Evolutionary conservation across 179 eudicot genomes (phyloP).

Genomic region (Sideroxylon spinosum): DNA sequence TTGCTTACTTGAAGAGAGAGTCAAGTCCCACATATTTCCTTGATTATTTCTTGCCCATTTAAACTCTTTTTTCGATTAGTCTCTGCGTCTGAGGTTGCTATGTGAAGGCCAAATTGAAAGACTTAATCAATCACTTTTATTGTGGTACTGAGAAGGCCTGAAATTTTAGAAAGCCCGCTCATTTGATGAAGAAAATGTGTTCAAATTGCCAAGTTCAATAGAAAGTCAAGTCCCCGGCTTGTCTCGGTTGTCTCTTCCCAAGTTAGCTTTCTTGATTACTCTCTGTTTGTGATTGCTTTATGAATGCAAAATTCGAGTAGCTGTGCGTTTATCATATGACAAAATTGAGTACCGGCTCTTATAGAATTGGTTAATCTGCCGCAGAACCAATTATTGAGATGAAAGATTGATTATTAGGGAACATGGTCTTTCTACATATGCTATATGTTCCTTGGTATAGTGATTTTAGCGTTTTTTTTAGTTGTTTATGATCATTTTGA

Average conservation of each 20-base stretch:
- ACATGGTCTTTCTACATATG: neutral
- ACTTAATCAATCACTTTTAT: neutral
- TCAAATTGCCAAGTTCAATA: neutral
- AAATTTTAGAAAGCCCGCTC: neutral
- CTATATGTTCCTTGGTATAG: neutral
- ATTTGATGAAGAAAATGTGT: neutral
- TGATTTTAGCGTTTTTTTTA: slow-evolving; percentile 1
- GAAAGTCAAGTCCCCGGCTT: neutral
- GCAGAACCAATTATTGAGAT: neutral
- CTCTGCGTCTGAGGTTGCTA: too few species aligned
- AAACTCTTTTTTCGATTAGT: too few species aligned
- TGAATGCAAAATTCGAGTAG: slow-evolving; percentile 1
- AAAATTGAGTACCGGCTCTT: neutral
- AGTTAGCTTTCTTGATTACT: neutral
- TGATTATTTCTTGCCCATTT: too few species aligned
- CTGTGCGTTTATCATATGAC: neutral
- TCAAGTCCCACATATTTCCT: too few species aligned
- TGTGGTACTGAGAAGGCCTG: neutral
- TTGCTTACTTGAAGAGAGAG: too few species aligned
- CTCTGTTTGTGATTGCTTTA: neutral
- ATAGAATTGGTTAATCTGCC: neutral
- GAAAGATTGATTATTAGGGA: neutral
- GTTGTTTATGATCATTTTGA: neutral
- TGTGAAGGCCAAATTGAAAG: neutral
- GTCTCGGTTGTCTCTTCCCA: neutral